A percentile compares a stretch with the other conserved stretches of the same genome.
Conservation (phyloP, 345 rosid genomes). For the Dovyalis caffra region DNA sequence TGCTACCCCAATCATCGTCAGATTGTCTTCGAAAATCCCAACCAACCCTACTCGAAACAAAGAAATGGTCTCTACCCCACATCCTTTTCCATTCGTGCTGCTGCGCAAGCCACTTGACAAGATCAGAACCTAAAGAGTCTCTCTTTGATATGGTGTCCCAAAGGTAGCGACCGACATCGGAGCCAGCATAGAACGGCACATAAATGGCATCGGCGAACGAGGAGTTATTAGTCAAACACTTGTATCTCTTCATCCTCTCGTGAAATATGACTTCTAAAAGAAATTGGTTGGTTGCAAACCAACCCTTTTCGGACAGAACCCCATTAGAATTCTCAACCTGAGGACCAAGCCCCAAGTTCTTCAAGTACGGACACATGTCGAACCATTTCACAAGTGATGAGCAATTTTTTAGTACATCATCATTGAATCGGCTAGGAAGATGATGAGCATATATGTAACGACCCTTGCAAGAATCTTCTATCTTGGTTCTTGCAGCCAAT, state of each 20-base stretch:
- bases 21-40: conserved; percentile 14
- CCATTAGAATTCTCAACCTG: conserved; percentile 3
- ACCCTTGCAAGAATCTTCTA: conserved; percentile 4
- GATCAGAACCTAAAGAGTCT: conserved; percentile 13
- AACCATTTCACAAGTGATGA: conserved; percentile 1
- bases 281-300: conserved; percentile 27
- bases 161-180: conserved; percentile 11
- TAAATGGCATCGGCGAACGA: conserved; percentile 21
- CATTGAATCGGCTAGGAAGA: conserved; percentile 19
- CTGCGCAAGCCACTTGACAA: conserved; percentile 11
- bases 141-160: conserved; percentile 11
- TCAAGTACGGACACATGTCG: conserved; percentile 17
- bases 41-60: conserved; percentile 19
- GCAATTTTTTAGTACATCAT: conserved; percentile 10
- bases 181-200: conserved; percentile 17
- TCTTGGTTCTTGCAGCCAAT: not conserved
- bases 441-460: conserved; percentile 22
- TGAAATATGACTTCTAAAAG: conserved; percentile 18
- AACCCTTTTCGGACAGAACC: not conserved
- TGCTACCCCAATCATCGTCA: conserved; percentile 21
- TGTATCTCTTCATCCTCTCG: conserved; percentile 16
- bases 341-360: conserved; percentile 12
- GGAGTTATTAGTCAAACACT: conserved; percentile 21
- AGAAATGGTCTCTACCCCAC: conserved; percentile 27
- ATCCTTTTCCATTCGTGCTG: conserved; percentile 16